Evolutionary conservation across 257 asterid genomes (phyloP).

Genomic region (Marsdenia floribunda): DNA sequence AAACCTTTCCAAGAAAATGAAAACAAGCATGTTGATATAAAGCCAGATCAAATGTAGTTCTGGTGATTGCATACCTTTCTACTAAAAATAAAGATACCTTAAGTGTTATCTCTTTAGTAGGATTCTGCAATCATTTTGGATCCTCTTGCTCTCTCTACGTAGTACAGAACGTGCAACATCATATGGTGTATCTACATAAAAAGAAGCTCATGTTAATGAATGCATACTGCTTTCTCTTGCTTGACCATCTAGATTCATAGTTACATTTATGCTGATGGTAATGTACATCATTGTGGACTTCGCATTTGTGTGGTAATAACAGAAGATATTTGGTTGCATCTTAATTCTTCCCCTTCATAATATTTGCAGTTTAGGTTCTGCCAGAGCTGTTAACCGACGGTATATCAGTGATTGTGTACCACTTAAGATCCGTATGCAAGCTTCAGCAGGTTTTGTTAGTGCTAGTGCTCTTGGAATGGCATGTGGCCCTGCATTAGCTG

Average conservation of each 20-base stretch:
- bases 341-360: constrained; percentile 5
- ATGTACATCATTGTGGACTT: not conserved
- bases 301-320: constrained; percentile 11
- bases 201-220: not conserved
- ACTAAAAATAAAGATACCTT: not conserved
- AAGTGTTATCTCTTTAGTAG: not conserved
- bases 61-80: not conserved
- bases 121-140: not conserved
- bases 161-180: not conserved
- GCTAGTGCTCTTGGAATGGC: constrained; percentile 99
- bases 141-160: not conserved
- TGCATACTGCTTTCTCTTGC: not conserved
- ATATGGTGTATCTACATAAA: not conserved
- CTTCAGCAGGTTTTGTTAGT: constrained; percentile 98
- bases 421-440: constrained; percentile 83
- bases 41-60: not conserved
- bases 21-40: not conserved
- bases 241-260: not conserved
- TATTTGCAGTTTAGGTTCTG: constrained; percentile 85
- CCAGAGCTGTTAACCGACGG: constrained; percentile 94
- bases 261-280: not conserved
- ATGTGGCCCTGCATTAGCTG: constrained; percentile 97
- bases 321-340: not conserved
- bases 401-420: constrained; percentile 98
- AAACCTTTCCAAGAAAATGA: not conserved